Evolutionary conservation across 306 rosid species (phyloP).

Genomic region (Geum urbanum): DNA sequence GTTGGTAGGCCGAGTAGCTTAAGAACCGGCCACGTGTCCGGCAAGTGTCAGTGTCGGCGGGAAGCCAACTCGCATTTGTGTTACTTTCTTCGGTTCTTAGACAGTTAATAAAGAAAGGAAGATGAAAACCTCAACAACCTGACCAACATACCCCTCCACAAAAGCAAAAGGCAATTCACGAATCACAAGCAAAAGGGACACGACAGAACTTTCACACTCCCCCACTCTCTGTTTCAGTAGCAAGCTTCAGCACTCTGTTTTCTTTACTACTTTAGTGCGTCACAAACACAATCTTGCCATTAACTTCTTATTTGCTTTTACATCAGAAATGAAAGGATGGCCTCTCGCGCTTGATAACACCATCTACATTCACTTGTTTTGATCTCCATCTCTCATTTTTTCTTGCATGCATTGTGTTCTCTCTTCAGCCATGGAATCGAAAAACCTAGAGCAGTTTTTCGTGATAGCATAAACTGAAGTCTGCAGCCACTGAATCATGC

Average conservation of each 20-base stretch:
- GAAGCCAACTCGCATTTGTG: background rate
- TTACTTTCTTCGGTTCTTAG: background rate
- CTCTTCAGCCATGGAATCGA: constrained; percentile 47
- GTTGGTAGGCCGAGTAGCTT: background rate
- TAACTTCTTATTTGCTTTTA: background rate
- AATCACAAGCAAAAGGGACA: background rate
- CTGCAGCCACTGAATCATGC: too few relatives aligned
- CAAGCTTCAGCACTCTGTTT: background rate
- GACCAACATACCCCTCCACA: constrained; percentile 6
- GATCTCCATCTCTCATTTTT: background rate
- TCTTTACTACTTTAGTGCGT: background rate
- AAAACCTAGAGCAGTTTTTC: constrained; percentile 47
- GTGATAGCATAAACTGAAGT: too few relatives aligned
- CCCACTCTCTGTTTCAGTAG: background rate
- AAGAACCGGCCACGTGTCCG: constrained; percentile 12
- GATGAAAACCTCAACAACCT: background rate
- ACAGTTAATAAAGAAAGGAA: background rate
- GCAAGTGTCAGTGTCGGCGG: constrained; percentile 14
- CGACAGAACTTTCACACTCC: background rate
- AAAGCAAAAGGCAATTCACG: background rate
- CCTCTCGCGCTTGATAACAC: background rate
- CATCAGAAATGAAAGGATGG: background rate
- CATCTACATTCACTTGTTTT: background rate
- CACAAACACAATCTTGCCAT: background rate
- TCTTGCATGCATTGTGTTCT: background rate